Evolutionary conservation across 1,284 basidiomycete species (phyloP).

Genomic region (Microbotryum scabiosae): DNA sequence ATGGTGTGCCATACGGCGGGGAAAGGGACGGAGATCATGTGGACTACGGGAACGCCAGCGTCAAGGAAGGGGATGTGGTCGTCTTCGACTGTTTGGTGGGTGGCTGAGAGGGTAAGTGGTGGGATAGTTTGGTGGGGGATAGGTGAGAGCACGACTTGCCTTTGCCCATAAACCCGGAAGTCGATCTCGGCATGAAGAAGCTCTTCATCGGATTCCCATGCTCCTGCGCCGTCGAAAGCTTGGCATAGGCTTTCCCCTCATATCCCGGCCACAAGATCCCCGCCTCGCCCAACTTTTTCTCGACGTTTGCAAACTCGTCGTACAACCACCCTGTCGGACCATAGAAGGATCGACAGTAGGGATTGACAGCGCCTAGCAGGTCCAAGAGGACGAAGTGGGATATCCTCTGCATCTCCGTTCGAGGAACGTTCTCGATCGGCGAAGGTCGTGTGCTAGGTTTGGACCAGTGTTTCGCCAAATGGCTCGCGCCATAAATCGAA

Average conservation of each 20-base stretch:
- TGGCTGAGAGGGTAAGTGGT: too few relatives aligned
- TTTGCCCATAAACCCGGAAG: conserved; percentile 1
- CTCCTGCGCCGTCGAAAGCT: conserved; percentile 2
- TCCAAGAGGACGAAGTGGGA: conserved; percentile 87
- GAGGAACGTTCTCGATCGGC: conserved; percentile 40
- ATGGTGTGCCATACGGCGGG: conserved; percentile 86
- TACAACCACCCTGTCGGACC: conserved; percentile 87
- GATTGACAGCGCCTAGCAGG: conserved; percentile 56
- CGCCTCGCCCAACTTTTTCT: conserved; percentile 45
- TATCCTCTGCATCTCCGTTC: conserved; percentile 47
- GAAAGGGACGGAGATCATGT: conserved; percentile 84
- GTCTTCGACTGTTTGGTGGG: conserved; percentile 83
- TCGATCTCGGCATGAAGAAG: conserved; percentile 28
- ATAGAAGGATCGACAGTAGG: conserved; percentile 68
- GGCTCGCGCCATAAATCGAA: conserved; percentile 88
- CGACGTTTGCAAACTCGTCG: conserved; percentile 59
- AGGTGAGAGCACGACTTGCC: too few relatives aligned
- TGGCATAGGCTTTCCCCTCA: conserved; percentile 10
- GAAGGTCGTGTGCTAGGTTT: conserved; percentile 47
- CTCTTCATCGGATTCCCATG: conserved; percentile 11
- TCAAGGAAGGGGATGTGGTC: conserved; percentile 88
- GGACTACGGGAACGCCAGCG: conserved; percentile 77
- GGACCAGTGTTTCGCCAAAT: conserved; percentile 73
- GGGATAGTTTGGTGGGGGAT: too few relatives aligned
- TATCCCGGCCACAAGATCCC: conserved; percentile 28